These are phyloP conservation scores for Xerocomus cyaneibrunnescens DNA, from an alignment of 1,284 basidiomycete genomes.

Conservation along the genomic window DNA sequence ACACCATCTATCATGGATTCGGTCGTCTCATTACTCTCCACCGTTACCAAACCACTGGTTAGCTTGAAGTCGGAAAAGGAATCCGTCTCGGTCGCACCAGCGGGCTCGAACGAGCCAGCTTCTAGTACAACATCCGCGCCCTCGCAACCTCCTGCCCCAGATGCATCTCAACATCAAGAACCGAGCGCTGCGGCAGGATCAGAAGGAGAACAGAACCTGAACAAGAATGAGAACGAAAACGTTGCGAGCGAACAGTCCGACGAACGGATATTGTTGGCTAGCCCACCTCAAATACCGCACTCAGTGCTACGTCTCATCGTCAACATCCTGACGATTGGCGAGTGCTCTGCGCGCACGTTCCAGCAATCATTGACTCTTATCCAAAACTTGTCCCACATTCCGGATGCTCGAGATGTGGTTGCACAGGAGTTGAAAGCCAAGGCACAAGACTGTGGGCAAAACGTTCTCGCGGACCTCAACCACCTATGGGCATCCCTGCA, in stretches of 20 bases:
- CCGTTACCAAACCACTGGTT: constrained; percentile 79
- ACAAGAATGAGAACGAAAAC: constrained; percentile 30
- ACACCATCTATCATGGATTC: constrained; percentile 91
- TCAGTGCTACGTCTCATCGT: constrained; percentile 83
- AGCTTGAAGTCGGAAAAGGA: constrained; percentile 55
- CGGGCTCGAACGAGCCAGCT: constrained; percentile 18
- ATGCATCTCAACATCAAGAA: constrained; percentile 19
- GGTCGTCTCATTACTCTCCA: constrained; percentile 81
- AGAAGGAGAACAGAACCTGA: constrained; percentile 32
- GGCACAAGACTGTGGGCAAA: constrained; percentile 83
- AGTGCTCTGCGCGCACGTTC: constrained; percentile 94
- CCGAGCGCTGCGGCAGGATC: constrained; percentile 4
- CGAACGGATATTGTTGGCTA: constrained; percentile 64
- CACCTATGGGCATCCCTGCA: constrained; percentile 68
- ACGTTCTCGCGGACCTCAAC: constrained; percentile 72
- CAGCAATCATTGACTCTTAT: constrained; percentile 87
- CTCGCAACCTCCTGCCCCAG: constrained; percentile 7
- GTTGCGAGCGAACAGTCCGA: constrained; percentile 44
- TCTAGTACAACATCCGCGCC: constrained; percentile 10
- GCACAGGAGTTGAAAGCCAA: constrained; percentile 82
- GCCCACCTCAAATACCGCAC: constrained; percentile 81
- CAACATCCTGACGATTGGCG: constrained; percentile 90
- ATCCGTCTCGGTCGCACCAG: constrained; percentile 26
- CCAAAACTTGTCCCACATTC: constrained; percentile 84
- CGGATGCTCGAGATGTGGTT: constrained; percentile 84